Conservation (phyloP, 257 asterid genomes). For the Solanum appendiculatum region DNA sequence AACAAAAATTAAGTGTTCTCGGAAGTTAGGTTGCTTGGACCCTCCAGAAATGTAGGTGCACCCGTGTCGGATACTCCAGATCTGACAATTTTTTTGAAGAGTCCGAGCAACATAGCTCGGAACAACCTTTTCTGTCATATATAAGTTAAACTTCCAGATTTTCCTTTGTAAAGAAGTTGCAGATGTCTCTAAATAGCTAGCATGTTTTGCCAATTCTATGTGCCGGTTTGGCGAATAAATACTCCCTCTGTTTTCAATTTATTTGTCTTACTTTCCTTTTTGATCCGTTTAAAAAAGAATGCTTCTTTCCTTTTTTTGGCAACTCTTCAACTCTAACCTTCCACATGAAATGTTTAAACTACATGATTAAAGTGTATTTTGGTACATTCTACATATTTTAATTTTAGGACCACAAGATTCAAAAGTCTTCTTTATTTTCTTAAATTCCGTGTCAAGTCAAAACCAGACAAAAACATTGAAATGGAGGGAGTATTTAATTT, state of each 20-base stretch:
- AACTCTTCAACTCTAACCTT: neutral
- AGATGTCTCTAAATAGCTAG: neutral
- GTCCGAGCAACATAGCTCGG: neutral
- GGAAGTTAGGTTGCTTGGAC: neutral
- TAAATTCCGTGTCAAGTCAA: neutral
- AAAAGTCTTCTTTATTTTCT: neutral
- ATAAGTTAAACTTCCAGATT: neutral
- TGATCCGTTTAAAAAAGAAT: too few relatives aligned
- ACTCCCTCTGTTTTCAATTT: neutral
- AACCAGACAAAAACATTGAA: too few relatives aligned
- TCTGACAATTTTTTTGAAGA: neutral
- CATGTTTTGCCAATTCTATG: neutral
- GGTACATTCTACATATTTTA: too few relatives aligned
- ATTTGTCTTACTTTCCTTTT: neutral
- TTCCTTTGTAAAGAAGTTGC: neutral
- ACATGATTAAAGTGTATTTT: neutral
- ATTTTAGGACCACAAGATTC: neutral
- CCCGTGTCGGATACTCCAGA: neutral
- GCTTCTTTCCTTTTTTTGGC: neutral
- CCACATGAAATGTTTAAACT: too few relatives aligned
- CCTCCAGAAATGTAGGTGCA: neutral
- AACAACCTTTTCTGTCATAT: neutral
- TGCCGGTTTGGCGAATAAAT: neutral
- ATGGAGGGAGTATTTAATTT: neutral
- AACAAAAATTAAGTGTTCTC: neutral